Conservation (phyloP, 1,284 basidiomycete genomes). For the Chondrostereum purpureum region DNA sequence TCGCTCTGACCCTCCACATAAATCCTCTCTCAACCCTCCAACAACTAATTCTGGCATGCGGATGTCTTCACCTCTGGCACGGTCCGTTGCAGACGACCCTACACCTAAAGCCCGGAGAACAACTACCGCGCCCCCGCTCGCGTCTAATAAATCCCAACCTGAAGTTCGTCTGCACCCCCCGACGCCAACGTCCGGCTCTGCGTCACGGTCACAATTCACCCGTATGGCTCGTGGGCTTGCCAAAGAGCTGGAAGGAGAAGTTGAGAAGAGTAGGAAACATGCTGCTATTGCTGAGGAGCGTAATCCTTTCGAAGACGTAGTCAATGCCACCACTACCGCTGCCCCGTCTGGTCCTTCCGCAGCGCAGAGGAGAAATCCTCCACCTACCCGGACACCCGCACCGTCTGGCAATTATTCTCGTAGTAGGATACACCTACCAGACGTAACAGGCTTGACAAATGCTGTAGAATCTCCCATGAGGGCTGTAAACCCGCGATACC, state of each 20-base stretch:
- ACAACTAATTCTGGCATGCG: slow-evolving; percentile 15
- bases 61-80: slow-evolving; percentile 21
- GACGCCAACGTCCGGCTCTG: slow-evolving; percentile 51
- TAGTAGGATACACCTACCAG: slow-evolving; percentile 53
- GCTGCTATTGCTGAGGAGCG: background rate
- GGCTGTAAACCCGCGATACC: slow-evolving; percentile 41
- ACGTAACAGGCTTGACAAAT: slow-evolving; percentile 72
- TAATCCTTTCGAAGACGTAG: slow-evolving; percentile 3
- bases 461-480: slow-evolving; percentile 67
- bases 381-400: too few species aligned
- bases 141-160: slow-evolving; percentile 29
- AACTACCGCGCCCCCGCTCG: slow-evolving; percentile 25
- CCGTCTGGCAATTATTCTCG: slow-evolving; percentile 14
- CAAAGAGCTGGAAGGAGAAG: slow-evolving; percentile 46
- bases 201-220: slow-evolving; percentile 46
- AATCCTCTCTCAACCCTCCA: slow-evolving; percentile 6
- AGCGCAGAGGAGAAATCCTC: too few species aligned
- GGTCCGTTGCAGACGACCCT: slow-evolving; percentile 20
- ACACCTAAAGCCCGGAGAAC: slow-evolving; percentile 25
- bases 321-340: background rate
- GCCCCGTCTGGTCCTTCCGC: background rate
- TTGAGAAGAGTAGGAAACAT: slow-evolving; percentile 7
- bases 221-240: slow-evolving; percentile 48
- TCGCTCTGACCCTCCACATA: slow-evolving; percentile 12
- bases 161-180: slow-evolving; percentile 49